A percentile compares a stretch with the other conserved stretches of the same genome.
Evolutionary conservation across 495 filamentous ascomycete species (phyloP).

Genomic region (Jackrogersella multiformis): DNA sequence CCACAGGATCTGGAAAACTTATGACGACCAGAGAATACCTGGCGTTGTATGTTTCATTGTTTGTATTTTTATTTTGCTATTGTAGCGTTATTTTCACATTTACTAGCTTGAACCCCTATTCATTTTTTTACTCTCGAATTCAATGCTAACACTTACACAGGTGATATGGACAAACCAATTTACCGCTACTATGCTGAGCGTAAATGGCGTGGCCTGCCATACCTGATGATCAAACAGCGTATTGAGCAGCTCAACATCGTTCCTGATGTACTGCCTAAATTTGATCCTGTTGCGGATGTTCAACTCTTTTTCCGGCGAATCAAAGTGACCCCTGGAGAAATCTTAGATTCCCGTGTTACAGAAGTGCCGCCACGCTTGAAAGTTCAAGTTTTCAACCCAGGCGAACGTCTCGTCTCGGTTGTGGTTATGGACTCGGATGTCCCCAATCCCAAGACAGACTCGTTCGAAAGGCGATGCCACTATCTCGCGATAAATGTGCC

Average conservation of each 20-base stretch:
- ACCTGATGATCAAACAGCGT: slow-evolving; percentile 84
- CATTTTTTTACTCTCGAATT: neutral
- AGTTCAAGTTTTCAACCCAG: slow-evolving; percentile 84
- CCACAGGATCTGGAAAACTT: slow-evolving; percentile 57
- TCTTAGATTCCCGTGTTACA: slow-evolving; percentile 75
- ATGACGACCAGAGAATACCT: slow-evolving; percentile 60
- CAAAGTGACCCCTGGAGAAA: slow-evolving; percentile 76
- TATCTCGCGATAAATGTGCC: slow-evolving; percentile 77
- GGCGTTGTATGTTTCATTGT: slow-evolving; percentile 57
- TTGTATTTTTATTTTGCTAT: slow-evolving; percentile 20
- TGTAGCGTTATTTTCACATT: neutral
- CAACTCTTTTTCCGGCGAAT: slow-evolving; percentile 77
- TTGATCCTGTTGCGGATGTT: slow-evolving; percentile 82
- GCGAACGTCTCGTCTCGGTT: slow-evolving; percentile 81
- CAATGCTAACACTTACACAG: slow-evolving; percentile 56
- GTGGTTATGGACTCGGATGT: slow-evolving; percentile 92
- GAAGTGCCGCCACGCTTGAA: slow-evolving; percentile 75
- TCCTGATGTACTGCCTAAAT: slow-evolving; percentile 88
- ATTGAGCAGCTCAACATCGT: slow-evolving; percentile 88
- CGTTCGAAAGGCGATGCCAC: slow-evolving; percentile 82
- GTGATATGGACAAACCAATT: slow-evolving; percentile 95
- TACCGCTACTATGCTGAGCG: slow-evolving; percentile 89
- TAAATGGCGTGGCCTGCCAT: slow-evolving; percentile 79
- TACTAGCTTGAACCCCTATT: neutral
- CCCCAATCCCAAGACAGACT: slow-evolving; percentile 77